Evolutionary conservation across 768 basidiomycete species (phyloP).

Genomic region (Hericium coralloides): DNA sequence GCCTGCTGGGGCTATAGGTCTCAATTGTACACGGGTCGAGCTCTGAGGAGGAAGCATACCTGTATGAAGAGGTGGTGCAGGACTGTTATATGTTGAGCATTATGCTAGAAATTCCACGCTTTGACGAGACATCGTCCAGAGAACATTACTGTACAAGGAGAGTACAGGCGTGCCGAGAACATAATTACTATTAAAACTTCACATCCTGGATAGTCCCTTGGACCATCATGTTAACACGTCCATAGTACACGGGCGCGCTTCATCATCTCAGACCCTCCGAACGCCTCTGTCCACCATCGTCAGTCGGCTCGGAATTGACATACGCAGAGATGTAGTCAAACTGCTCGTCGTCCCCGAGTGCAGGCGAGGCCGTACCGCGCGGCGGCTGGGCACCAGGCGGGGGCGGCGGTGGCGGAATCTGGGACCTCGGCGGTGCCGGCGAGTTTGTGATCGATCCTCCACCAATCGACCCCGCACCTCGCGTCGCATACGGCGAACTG

Average conservation of each 20-base stretch:
- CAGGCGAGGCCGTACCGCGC: not conserved
- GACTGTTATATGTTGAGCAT: too few relatives aligned
- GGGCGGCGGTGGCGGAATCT: constrained; percentile 1
- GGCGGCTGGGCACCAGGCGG: constrained; percentile 7
- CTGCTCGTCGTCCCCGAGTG: constrained; percentile 35
- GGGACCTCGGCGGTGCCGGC: constrained; percentile 8
- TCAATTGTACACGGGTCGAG: not conserved
- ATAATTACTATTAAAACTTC: too few relatives aligned
- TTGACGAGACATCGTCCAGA: too few relatives aligned
- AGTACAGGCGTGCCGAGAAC: too few relatives aligned
- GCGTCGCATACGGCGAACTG: constrained; percentile 30
- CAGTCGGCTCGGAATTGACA: constrained; percentile 12
- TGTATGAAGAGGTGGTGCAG: too few relatives aligned
- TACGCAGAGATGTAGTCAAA: constrained; percentile 58
- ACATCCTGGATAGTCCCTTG: too few relatives aligned
- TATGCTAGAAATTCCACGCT: too few relatives aligned
- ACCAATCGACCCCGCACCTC: not conserved
- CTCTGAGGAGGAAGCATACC: not conserved
- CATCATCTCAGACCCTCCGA: too few relatives aligned
- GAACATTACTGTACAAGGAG: too few relatives aligned
- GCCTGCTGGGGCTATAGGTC: not conserved
- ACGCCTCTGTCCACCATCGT: constrained; percentile 5
- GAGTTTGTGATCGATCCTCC: constrained; percentile 1
- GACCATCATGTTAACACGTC: too few relatives aligned
- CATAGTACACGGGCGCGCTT: not conserved